Percentiles rank a stretch among this genome's conserved stretches.
phyloP scores from a whole-genome alignment of 768 basidiomycete genomes.

The Mycena albidolilacea region DNA sequence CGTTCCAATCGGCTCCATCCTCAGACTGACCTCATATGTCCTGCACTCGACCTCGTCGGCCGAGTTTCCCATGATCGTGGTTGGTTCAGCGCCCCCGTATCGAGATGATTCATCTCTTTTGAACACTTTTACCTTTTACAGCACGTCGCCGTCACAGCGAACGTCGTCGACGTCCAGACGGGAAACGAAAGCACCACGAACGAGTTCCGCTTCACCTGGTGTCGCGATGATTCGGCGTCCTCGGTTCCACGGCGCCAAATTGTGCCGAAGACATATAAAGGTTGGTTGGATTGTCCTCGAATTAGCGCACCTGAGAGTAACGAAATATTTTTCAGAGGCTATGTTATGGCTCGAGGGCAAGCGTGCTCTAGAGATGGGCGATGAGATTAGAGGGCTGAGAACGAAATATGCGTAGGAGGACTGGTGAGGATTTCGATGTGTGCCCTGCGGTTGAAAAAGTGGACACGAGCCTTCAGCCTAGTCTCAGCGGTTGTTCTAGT shows the following conservation, averaged over 20 bases:
- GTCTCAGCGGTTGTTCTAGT: no score
- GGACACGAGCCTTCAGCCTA: neutral
- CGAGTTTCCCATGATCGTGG: conserved; percentile 70
- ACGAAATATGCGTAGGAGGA: conserved; percentile 10
- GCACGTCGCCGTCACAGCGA: conserved; percentile 81
- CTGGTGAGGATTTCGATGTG: neutral
- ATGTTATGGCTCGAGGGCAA: conserved; percentile 90
- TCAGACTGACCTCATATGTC: conserved; percentile 80
- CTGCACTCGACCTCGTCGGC: conserved; percentile 70
- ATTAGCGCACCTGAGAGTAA: conserved; percentile 30
- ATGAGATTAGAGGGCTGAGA: conserved; percentile 68
- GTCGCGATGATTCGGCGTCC: conserved; percentile 55
- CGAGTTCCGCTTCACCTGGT: conserved; percentile 85
- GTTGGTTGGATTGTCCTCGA: conserved; percentile 54
- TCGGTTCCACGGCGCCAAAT: conserved; percentile 59
- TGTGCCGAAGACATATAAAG: conserved; percentile 80
- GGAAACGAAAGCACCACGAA: conserved; percentile 79
- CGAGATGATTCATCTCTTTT: neutral
- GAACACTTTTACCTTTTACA: conserved; percentile 46
- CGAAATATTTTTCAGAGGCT: conserved; percentile 66
- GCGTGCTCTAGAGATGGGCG: conserved; percentile 78
- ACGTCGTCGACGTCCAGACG: conserved; percentile 78
- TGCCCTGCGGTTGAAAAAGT: neutral
- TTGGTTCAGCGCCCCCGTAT: conserved; percentile 53
- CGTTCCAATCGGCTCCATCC: conserved; percentile 88